Evolutionary conservation across 164 flowering plant species (phyloP).

Genomic region (Liriodendron chinense): DNA sequence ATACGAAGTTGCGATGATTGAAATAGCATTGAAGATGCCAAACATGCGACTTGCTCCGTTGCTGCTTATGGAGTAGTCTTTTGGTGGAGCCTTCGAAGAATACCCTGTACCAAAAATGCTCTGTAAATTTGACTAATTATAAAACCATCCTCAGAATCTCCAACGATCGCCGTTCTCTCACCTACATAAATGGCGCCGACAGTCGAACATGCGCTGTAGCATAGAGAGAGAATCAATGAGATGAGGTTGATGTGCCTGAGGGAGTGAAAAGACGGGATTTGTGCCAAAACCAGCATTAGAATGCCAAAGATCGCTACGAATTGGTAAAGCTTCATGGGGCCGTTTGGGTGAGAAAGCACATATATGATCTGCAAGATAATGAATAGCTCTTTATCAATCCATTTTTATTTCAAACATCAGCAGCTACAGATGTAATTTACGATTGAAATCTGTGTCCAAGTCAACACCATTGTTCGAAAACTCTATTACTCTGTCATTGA

Average conservation of each 20-base stretch:
- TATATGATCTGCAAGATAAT: constrained; percentile 60
- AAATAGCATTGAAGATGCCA: constrained; percentile 68
- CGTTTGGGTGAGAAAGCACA: constrained; percentile 51
- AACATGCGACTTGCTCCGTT: constrained; percentile 29
- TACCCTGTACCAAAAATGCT: constrained; percentile 34
- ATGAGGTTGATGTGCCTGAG: constrained; percentile 79
- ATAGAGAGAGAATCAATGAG: constrained; percentile 63
- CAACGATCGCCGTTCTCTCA: constrained; percentile 9
- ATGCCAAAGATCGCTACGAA: constrained; percentile 76
- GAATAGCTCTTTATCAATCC: not conserved
- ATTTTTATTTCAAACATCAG: not conserved
- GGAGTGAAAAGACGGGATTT: constrained; percentile 94
- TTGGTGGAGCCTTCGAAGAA: constrained; percentile 63
- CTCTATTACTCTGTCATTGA: too few species aligned
- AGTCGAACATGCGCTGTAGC: constrained; percentile 72
- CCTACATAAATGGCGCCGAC: constrained; percentile 77
- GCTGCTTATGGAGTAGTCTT: constrained; percentile 57
- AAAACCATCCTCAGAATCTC: too few species aligned
- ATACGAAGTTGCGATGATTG: constrained; percentile 80
- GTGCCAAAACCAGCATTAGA: constrained; percentile 73
- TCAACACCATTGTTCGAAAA: too few species aligned
- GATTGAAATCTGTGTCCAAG: not conserved
- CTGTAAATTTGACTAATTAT: not conserved
- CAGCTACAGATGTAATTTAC: not conserved
- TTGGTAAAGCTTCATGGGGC: constrained; percentile 65